Base-by-base conservation (phyloP, 139 green algal genomes). In the Penium margaritaceum region DNA sequence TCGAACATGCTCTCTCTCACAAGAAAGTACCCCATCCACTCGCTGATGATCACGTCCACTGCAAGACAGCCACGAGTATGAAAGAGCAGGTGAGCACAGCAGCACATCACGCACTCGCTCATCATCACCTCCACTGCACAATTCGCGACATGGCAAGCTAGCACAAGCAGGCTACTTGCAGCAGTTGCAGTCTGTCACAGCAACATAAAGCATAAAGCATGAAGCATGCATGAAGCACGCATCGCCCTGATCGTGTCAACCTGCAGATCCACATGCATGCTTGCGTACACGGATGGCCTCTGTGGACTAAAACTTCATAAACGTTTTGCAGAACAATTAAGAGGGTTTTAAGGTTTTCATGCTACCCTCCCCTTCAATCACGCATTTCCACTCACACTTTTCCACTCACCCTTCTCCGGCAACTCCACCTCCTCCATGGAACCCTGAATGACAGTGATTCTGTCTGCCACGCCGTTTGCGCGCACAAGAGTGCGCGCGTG, bases 11-110 rank as follows among this genome's bases (percentile, higher is more conserved):
- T 89, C 85, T 98, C 94, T 24, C 90, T 82, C 76, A 97, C 77
- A 67, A 97, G 78, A 75, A 97, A 96, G 83, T 97, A 96, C 58
- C 88, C 91, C 90, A 95, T 95, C 89, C 88, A 95, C 80, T 93
- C 86, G n/a, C 75, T 89, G 66, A 97, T 92, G 78, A 97, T 97
- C 77, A 97, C 90, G 85, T 97, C 93, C 24, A 87, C 95, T 65
- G 61, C 91, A 65, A 65, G 32, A 24, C 9, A 12, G 55, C 41
- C 7, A n/a, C 21, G 46, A 19, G 46, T 5, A 58, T 19, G 46
- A 58, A n/a, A n/a, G 3, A 58, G 5, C 43, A 19, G 1, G 2
- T 2, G 0, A 9, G 5, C 3, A 2, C 27, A n/a, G 5, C 5
- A 32, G 46, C 46, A 30, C 2, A n/a, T 32, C 2, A 32, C 12